Percentiles rank a stretch among this genome's conserved stretches.
These are phyloP conservation scores for Capsella bursapastoris DNA, from an alignment of 345 rosid genomes.

Conservation along the genomic window DNA sequence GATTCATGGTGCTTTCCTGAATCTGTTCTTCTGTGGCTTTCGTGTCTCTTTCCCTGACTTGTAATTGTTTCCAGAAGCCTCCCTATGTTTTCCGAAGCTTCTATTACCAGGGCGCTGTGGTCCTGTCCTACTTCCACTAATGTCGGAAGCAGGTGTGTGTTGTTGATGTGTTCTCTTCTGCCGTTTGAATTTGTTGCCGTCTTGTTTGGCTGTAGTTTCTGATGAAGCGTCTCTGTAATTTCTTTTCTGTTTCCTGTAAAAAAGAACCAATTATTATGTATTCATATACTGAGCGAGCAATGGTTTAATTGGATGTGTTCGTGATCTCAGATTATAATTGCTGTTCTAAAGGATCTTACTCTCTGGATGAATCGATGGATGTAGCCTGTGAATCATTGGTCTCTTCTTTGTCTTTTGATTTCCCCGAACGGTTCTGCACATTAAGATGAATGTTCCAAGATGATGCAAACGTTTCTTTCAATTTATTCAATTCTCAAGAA, in stretches of 20 bases:
- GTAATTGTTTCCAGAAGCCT: constrained; percentile 39
- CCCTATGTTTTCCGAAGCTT: constrained; percentile 41
- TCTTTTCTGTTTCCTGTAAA: constrained; percentile 37
- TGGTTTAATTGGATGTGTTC: constrained; percentile 5
- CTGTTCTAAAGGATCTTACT: constrained; percentile 33
- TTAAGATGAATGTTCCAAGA: constrained; percentile 15
- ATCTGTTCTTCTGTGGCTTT: constrained; percentile 43
- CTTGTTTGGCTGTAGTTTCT: constrained; percentile 34
- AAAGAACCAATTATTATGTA: neutral
- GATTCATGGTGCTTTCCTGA: constrained; percentile 36
- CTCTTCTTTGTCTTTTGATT: constrained; percentile 59
- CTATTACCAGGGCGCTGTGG: constrained; percentile 33
- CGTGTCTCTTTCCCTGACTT: constrained; percentile 33
- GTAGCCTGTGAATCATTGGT: constrained; percentile 32
- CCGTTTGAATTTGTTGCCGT: constrained; percentile 40
- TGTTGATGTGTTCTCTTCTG: constrained; percentile 33
- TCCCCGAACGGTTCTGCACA: constrained; percentile 73
- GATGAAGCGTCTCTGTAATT: constrained; percentile 38
- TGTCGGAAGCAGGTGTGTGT: constrained; percentile 33
- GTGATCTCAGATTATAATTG: neutral
- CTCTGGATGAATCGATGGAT: constrained; percentile 34
- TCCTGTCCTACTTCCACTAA: constrained; percentile 32
- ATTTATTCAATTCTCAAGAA: constrained; percentile 5
- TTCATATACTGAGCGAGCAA: constrained; percentile 14
- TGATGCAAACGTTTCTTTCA: neutral